Percentiles rank a stretch among this genome's conserved stretches.
Evolutionary conservation across 306 rosid species (phyloP).

Genomic region (Psophocarpus tetragonolobus): DNA sequence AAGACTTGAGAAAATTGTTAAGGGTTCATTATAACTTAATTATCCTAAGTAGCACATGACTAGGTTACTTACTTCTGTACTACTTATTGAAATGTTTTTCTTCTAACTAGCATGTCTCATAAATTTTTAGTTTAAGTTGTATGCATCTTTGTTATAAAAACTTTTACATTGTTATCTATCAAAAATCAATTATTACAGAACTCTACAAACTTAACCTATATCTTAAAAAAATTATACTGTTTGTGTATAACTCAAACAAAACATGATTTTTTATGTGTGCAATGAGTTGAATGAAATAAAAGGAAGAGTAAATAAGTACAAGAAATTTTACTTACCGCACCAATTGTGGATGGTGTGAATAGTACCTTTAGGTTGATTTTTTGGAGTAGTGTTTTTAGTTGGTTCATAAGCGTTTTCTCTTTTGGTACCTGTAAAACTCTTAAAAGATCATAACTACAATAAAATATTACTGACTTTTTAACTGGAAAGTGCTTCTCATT

Average conservation of each 20-base stretch:
- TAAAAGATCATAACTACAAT: constrained; percentile 16
- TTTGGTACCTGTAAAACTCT: constrained; percentile 34
- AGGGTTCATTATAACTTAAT: neutral
- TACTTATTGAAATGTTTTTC: neutral
- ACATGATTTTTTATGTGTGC: neutral
- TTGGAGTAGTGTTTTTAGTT: neutral
- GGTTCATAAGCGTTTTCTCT: constrained; percentile 18
- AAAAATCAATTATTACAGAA: too few species aligned
- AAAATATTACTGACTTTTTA: neutral
- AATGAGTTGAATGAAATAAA: neutral
- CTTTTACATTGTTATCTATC: too few species aligned
- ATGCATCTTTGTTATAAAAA: too few species aligned
- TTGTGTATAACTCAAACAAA: too few species aligned
- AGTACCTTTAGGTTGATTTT: constrained; percentile 37
- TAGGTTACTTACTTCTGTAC: neutral
- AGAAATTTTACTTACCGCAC: constrained; percentile 33
- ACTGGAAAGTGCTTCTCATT: neutral
- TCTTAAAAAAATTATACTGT: too few species aligned
- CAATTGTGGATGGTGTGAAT: constrained; percentile 39
- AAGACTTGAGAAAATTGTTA: neutral
- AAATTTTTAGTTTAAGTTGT: neutral
- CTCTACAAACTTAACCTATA: too few species aligned
- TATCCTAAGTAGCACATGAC: neutral
- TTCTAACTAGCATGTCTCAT: neutral
- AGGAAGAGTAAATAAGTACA: neutral